phyloP scores from a whole-genome alignment of 192 early-diverging fungal species.

The Dispira parvispora region DNA sequence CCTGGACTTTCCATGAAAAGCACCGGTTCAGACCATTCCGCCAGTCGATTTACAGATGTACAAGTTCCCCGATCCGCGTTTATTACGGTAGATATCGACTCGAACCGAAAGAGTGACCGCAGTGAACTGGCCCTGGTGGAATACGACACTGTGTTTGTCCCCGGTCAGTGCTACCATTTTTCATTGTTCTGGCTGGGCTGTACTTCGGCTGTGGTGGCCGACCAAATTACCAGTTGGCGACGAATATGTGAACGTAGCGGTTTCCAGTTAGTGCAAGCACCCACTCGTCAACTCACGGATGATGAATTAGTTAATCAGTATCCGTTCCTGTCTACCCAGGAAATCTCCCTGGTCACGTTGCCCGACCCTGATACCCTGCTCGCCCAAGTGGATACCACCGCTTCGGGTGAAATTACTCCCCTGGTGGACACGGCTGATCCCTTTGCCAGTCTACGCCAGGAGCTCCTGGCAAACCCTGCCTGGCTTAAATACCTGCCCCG shows the following conservation, averaged over 20 bases:
- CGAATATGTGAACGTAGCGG: slow-evolving; percentile 72
- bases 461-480: not conserved
- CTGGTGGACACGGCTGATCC: slow-evolving; percentile 9
- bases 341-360: slow-evolving; percentile 19
- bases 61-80: not conserved
- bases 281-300: slow-evolving; percentile 45
- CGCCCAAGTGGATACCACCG: not conserved
- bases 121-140: slow-evolving; percentile 75
- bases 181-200: slow-evolving; percentile 93
- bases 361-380: not conserved
- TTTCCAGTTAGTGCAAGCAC: slow-evolving; percentile 77
- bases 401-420: slow-evolving; percentile 24
- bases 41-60: not conserved
- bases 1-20: not conserved
- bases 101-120: slow-evolving; percentile 52
- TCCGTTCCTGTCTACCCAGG: slow-evolving; percentile 71
- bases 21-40: not conserved
- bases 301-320: slow-evolving; percentile 54
- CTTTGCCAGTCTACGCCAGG: not conserved
- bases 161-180: slow-evolving; percentile 78
- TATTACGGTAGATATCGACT: slow-evolving; percentile 62
- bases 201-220: slow-evolving; percentile 74
- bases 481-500: slow-evolving; percentile 21
- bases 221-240: slow-evolving; percentile 64
- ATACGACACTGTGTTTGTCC: slow-evolving; percentile 79